Evolutionary conservation across 495 filamentous ascomycete genomes (phyloP).

Genomic region (Monascus purpureus): DNA sequence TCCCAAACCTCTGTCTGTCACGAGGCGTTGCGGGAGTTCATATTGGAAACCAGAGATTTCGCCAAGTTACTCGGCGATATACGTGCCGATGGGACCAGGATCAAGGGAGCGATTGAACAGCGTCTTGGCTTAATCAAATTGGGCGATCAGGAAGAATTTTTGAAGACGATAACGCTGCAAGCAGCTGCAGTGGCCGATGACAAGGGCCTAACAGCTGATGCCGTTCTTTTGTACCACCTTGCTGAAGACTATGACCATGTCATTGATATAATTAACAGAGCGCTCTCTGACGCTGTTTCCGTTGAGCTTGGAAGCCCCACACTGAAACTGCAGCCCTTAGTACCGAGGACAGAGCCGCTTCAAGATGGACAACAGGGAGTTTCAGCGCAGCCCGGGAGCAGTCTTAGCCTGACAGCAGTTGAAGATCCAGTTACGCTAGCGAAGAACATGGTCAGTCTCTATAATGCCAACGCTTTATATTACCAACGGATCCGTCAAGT

Average conservation of each 20-base stretch:
- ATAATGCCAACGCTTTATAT: slow-evolving; percentile 61
- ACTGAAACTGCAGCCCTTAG: slow-evolving; percentile 62
- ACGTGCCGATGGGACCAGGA: slow-evolving; percentile 60
- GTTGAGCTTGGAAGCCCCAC: slow-evolving; percentile 66
- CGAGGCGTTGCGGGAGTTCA: slow-evolving; percentile 86
- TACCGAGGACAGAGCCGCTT: slow-evolving; percentile 34
- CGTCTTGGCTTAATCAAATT: slow-evolving; percentile 75
- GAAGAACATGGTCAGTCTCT: slow-evolving; percentile 64
- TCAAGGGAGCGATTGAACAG: slow-evolving; percentile 77
- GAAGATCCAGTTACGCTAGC: slow-evolving; percentile 76
- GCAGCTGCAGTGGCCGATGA: slow-evolving; percentile 87
- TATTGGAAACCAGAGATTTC: slow-evolving; percentile 88
- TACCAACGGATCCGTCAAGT: slow-evolving; percentile 47
- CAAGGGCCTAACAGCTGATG: slow-evolving; percentile 80
- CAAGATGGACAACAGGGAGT: slow-evolving; percentile 11
- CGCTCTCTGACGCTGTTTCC: slow-evolving; percentile 76
- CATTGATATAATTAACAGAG: slow-evolving; percentile 72
- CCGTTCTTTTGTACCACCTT: slow-evolving; percentile 85
- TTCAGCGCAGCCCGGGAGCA: slow-evolving; percentile 32
- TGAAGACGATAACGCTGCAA: slow-evolving; percentile 74
- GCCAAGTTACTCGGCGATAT: slow-evolving; percentile 89
- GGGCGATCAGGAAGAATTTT: slow-evolving; percentile 63
- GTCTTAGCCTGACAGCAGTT: slow-evolving; percentile 69
- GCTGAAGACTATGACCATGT: slow-evolving; percentile 91
- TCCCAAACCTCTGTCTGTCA: slow-evolving; percentile 75